Conservation (phyloP, 768 basidiomycete species). For the Lentinula sp. region DNA sequence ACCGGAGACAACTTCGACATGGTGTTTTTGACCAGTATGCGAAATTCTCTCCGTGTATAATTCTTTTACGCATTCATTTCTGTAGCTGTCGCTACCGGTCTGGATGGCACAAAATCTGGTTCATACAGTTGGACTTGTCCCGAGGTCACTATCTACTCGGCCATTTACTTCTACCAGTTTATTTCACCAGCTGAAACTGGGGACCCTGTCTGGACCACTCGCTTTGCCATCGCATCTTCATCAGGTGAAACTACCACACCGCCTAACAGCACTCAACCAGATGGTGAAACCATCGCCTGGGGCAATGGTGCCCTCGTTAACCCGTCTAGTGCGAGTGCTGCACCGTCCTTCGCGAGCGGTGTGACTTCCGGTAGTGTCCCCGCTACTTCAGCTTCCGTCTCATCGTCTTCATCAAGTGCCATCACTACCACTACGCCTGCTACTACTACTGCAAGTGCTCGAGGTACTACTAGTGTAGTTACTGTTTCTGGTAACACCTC, state of each 20-base stretch:
- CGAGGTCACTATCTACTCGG: slow-evolving; percentile 56
- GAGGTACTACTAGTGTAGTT: neutral
- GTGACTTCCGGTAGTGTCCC: slow-evolving; percentile 3
- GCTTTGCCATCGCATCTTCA: slow-evolving; percentile 64
- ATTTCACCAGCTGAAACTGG: slow-evolving; percentile 31
- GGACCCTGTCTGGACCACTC: slow-evolving; percentile 59
- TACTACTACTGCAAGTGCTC: neutral
- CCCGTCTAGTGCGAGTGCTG: slow-evolving; percentile 28
- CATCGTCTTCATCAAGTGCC: neutral
- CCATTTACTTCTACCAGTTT: slow-evolving; percentile 83
- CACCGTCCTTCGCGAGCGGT: slow-evolving; percentile 22
- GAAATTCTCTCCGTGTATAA: neutral
- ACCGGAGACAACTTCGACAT: slow-evolving; percentile 68
- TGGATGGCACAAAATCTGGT: slow-evolving; percentile 56
- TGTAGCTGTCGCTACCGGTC: slow-evolving; percentile 54
- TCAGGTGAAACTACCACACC: slow-evolving; percentile 41
- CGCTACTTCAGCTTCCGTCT: neutral
- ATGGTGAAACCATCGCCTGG: slow-evolving; percentile 52
- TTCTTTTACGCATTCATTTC: neutral
- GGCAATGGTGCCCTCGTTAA: slow-evolving; percentile 56
- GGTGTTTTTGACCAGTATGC: slow-evolving; percentile 61
- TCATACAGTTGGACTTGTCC: slow-evolving; percentile 61
- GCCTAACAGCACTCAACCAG: slow-evolving; percentile 45
- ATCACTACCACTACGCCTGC: neutral
- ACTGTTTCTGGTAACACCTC: neutral